Evolutionary conservation across 148 eudicot species (phyloP).

Genomic region (Camellia sinensis): DNA sequence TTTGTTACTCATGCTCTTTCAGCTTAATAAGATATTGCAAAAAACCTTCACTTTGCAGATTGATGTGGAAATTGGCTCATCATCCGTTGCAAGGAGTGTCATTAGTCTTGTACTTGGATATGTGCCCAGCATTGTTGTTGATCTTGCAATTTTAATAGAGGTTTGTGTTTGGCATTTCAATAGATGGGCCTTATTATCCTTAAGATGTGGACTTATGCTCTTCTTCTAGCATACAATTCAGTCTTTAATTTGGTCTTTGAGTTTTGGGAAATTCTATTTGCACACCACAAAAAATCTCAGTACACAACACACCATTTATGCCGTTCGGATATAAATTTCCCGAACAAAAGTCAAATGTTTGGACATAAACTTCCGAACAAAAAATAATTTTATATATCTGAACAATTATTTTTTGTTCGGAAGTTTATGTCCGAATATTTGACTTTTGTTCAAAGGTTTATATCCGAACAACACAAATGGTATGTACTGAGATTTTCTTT

Average conservation of each 20-base stretch:
- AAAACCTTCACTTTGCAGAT: conserved; percentile 48
- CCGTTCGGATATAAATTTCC: no score
- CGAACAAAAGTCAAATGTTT: no score
- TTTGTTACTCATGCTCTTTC: not conserved
- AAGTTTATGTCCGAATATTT: no score
- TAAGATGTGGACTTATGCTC: not conserved
- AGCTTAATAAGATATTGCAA: not conserved
- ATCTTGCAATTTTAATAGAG: conserved; percentile 90
- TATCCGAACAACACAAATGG: no score
- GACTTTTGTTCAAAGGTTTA: no score
- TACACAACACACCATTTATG: no score
- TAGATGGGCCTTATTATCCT: not conserved
- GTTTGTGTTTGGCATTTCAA: conserved; percentile 35
- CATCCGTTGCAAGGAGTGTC: conserved; percentile 90
- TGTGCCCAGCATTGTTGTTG: conserved; percentile 88
- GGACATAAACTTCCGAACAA: no score
- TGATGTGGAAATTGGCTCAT: conserved; percentile 99
- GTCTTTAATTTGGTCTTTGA: not conserved
- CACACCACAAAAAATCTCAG: no score
- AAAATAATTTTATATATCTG: no score
- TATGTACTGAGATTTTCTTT: no score
- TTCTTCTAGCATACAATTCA: conserved; percentile 1
- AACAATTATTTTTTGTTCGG: no score
- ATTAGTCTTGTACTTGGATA: conserved; percentile 98
- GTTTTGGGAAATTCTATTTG: not conserved